Conservation (phyloP, 208 protist genomes). For the Crithidia brevicula region DNA sequence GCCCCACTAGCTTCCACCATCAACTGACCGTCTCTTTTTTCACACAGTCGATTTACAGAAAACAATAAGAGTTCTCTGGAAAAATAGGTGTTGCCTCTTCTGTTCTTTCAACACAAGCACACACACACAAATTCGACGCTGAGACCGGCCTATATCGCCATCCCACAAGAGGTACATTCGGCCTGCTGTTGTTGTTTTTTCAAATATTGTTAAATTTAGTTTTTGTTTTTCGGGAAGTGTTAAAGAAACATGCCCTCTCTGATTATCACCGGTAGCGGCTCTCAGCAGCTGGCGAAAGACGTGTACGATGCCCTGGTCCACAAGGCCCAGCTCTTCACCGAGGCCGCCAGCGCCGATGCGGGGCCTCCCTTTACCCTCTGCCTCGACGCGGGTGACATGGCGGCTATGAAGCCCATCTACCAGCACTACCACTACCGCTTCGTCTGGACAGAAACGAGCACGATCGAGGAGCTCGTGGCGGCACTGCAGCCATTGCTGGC, state of each 20-base stretch:
- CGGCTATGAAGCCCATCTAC: conserved; percentile 35
- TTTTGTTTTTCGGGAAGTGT: not conserved
- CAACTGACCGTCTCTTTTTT: too few species aligned
- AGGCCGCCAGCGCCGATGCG: not conserved
- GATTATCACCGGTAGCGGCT: conserved; percentile 40
- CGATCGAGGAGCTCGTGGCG: conserved; percentile 42
- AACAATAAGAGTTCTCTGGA: too few species aligned
- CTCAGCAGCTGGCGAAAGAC: conserved; percentile 30
- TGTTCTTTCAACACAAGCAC: too few species aligned
- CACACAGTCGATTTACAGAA: too few species aligned
- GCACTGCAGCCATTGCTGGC: conserved; percentile 28
- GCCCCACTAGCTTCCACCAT: too few species aligned
- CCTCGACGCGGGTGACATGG: conserved; percentile 50
- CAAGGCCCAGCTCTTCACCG: conserved; percentile 12
- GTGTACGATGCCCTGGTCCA: conserved; percentile 36
- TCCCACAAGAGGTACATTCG: not conserved
- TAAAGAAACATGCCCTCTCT: conserved; percentile 27
- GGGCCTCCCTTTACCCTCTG: conserved; percentile 43
- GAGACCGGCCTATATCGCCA: too few species aligned
- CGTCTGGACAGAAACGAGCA: conserved; percentile 52
- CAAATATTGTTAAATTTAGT: not conserved
- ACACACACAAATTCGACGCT: too few species aligned
- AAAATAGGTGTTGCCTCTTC: too few species aligned
- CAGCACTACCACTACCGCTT: conserved; percentile 61
- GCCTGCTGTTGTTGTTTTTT: not conserved